Evolutionary conservation across 176 grass and related monocot species (phyloP).

Genomic region (Themeda triandra): DNA sequence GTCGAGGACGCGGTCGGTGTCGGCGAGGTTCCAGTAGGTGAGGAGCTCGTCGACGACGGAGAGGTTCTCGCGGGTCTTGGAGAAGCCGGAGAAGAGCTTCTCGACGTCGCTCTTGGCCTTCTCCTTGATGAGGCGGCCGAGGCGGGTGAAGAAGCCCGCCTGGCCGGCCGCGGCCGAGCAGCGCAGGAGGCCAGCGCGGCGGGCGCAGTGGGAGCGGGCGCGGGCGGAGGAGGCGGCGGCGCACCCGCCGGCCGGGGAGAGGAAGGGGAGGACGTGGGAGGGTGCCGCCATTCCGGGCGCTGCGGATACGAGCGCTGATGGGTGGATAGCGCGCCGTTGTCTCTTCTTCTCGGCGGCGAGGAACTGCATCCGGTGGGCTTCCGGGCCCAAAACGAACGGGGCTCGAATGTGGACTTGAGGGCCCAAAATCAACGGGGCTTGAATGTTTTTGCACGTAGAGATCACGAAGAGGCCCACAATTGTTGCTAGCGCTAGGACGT

Average conservation of each 20-base stretch:
- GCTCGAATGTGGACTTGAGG: not conserved
- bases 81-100: constrained; percentile 96
- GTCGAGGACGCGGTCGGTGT: constrained; percentile 90
- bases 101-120: constrained; percentile 99
- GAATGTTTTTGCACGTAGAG: too few species aligned
- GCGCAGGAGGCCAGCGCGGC: not conserved
- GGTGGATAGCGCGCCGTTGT: constrained; percentile 30
- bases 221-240: constrained; percentile 2
- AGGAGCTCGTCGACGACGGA: constrained; percentile 97
- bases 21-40: constrained; percentile 96
- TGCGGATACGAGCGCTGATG: constrained; percentile 9
- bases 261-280: constrained; percentile 50
- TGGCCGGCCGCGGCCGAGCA: constrained; percentile 64
- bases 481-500: too few species aligned
- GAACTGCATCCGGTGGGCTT: not conserved
- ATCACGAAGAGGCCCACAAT: too few species aligned
- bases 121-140: constrained; percentile 97
- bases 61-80: constrained; percentile 94
- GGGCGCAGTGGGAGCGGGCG: not conserved
- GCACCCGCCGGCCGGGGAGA: constrained; percentile 26
- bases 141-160: constrained; percentile 90
- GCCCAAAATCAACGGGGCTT: too few species aligned
- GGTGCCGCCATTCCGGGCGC: constrained; percentile 54
- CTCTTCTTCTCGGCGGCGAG: not conserved
- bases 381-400: not conserved